These are phyloP conservation scores for Pulveroboletus ravenelii DNA, from an alignment of 768 basidiomycete species.

Conservation along the genomic window DNA sequence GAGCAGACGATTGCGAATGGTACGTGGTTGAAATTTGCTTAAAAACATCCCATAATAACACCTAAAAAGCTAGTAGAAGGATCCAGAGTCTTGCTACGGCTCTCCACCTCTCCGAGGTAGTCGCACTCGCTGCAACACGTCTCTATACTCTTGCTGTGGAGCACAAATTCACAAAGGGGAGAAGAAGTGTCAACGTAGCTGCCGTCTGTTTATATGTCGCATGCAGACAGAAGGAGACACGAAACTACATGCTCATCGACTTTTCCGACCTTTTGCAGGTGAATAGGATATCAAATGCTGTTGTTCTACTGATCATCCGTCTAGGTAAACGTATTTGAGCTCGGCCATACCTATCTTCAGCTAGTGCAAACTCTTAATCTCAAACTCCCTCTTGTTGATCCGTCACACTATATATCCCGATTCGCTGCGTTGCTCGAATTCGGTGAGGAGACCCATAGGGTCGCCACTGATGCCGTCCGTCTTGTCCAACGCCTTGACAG, in stretches of 20 bases:
- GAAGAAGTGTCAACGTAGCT: slow-evolving; percentile 88
- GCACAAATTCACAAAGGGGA: slow-evolving; percentile 90
- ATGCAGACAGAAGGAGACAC: slow-evolving; percentile 84
- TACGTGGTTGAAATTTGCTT: slow-evolving; percentile 28
- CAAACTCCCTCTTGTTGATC: slow-evolving; percentile 85
- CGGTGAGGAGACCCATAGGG: slow-evolving; percentile 87
- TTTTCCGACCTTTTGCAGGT: slow-evolving; percentile 96
- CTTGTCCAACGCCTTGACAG: slow-evolving; percentile 91
- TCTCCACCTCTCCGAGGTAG: slow-evolving; percentile 72
- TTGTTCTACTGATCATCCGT: neutral
- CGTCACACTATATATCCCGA: slow-evolving; percentile 93
- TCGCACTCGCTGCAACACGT: slow-evolving; percentile 76
- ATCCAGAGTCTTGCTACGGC: slow-evolving; percentile 80
- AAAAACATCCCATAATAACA: neutral
- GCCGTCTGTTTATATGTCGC: slow-evolving; percentile 95
- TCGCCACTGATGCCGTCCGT: slow-evolving; percentile 89
- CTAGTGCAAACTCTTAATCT: slow-evolving; percentile 85
- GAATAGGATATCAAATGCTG: slow-evolving; percentile 3
- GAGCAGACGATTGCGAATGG: slow-evolving; percentile 92
- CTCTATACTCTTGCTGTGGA: slow-evolving; percentile 92
- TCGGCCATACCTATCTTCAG: slow-evolving; percentile 94
- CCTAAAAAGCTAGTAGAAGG: slow-evolving; percentile 61
- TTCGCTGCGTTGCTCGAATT: slow-evolving; percentile 95
- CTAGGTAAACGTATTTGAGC: slow-evolving; percentile 95
- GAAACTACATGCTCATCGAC: slow-evolving; percentile 97